Conservation (phyloP, 2,329 filamentous ascomycete genomes). For the Tolypocladium tropicale region DNA sequence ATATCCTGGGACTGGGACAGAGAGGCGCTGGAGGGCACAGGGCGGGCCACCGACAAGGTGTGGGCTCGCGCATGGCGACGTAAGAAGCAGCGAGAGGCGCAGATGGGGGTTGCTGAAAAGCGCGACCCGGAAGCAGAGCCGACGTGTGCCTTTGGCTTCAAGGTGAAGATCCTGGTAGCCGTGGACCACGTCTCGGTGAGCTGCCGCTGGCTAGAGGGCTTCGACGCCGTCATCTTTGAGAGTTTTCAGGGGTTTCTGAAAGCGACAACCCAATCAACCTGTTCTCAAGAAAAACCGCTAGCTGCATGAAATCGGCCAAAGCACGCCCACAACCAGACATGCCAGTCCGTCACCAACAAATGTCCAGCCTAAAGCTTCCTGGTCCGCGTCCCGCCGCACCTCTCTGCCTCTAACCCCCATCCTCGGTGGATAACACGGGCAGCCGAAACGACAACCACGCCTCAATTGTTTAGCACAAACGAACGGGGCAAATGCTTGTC, state of each 20-base stretch:
- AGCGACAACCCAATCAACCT: slow-evolving; percentile 15
- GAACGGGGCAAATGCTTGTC: slow-evolving; percentile 23
- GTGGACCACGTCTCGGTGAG: slow-evolving; percentile 32
- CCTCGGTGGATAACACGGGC: background rate
- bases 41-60: slow-evolving; percentile 59
- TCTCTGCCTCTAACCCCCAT: background rate
- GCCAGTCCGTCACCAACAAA: background rate
- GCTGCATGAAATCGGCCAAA: background rate
- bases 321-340: too few relatives aligned
- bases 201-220: slow-evolving; percentile 60
- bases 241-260: slow-evolving; percentile 79
- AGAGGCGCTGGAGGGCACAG: slow-evolving; percentile 42
- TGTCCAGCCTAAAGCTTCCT: background rate
- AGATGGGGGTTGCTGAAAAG: background rate
- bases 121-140: slow-evolving; percentile 6
- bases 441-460: background rate
- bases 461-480: background rate
- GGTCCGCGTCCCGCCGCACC: background rate
- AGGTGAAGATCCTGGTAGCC: slow-evolving; percentile 35
- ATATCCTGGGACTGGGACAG: slow-evolving; percentile 53
- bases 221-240: slow-evolving; percentile 65
- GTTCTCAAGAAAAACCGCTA: background rate
- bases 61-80: slow-evolving; percentile 69
- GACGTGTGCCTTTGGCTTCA: slow-evolving; percentile 46
- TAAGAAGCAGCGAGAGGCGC: slow-evolving; percentile 33